A percentile compares a stretch with the other conserved stretches of the same genome.
phyloP scores from a whole-genome alignment of 192 early-diverging fungal genomes.

The Neocallimastix lanati region DNA sequence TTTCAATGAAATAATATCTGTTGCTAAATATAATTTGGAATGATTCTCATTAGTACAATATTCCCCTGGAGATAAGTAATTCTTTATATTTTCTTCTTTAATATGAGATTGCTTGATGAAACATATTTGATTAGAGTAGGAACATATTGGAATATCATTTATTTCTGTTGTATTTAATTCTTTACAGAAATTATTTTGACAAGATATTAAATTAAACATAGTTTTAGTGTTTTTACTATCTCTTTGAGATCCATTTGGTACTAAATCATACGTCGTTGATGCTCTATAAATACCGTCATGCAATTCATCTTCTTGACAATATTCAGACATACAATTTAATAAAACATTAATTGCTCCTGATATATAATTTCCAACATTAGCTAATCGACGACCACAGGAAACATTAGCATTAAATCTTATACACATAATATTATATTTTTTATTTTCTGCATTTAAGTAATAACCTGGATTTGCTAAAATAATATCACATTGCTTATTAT shows the following conservation, averaged over 20 bases:
- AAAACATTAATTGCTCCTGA: not conserved
- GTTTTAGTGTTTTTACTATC: not conserved
- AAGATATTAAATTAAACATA: not conserved
- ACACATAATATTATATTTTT: not conserved
- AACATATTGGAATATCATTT: not conserved
- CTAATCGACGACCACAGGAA: not conserved
- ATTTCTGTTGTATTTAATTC: not conserved
- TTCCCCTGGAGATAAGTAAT: not conserved
- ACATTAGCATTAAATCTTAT: not conserved
- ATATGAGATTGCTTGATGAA: not conserved
- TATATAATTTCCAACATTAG: not conserved
- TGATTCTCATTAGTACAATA: not conserved
- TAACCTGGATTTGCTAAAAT: not conserved
- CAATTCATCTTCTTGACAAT: not conserved
- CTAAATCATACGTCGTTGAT: not conserved
- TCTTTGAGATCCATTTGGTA: not conserved
- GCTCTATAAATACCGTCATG: not conserved
- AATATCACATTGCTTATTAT: not conserved
- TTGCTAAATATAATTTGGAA: not conserved
- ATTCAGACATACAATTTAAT: not conserved
- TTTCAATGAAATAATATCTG: not conserved
- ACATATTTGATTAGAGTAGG: not conserved
- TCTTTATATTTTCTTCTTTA: not conserved
- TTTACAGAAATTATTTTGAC: not conserved
- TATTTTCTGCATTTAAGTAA: not conserved